A percentile compares a stretch with the other conserved stretches of the same genome.
Conservation (phyloP, 352 stramenopile genomes). For the Globisporangium lucens region DNA sequence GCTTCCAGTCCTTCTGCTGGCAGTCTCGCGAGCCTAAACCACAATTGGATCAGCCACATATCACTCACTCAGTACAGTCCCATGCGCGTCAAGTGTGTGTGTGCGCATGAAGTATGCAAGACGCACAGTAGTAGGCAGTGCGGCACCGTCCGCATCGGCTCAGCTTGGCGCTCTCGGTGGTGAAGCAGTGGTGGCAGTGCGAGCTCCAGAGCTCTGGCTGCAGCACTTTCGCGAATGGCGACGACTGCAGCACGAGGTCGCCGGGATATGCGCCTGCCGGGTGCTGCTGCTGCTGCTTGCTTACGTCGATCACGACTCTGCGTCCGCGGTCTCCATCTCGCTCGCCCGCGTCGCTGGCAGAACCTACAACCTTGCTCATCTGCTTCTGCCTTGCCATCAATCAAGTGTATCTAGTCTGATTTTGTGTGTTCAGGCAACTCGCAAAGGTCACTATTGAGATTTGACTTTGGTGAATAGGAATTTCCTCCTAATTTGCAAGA, state of each 20-base stretch:
- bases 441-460: too few relatives aligned
- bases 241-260: slow-evolving; percentile 30
- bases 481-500: too few relatives aligned
- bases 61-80: not conserved
- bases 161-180: slow-evolving; percentile 21
- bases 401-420: not conserved
- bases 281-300: not conserved
- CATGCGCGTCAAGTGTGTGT: not conserved
- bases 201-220: slow-evolving; percentile 48
- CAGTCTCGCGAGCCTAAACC: slow-evolving; percentile 51
- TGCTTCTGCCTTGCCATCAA: not conserved
- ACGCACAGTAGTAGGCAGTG: slow-evolving; percentile 62
- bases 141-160: slow-evolving; percentile 59
- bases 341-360: not conserved
- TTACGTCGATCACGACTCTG: slow-evolving; percentile 24
- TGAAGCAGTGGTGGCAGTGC: slow-evolving; percentile 67
- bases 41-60: not conserved
- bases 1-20: slow-evolving; percentile 61
- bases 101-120: not conserved
- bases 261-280: slow-evolving; percentile 17
- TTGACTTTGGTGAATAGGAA: too few relatives aligned
- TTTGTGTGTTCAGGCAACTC: not conserved
- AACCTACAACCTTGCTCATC: not conserved
- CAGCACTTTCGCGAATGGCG: slow-evolving; percentile 40
- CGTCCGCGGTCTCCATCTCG: slow-evolving; percentile 35